These are phyloP conservation scores for Salix caprea DNA, from an alignment of 345 rosid genomes.

Conservation along the genomic window DNA sequence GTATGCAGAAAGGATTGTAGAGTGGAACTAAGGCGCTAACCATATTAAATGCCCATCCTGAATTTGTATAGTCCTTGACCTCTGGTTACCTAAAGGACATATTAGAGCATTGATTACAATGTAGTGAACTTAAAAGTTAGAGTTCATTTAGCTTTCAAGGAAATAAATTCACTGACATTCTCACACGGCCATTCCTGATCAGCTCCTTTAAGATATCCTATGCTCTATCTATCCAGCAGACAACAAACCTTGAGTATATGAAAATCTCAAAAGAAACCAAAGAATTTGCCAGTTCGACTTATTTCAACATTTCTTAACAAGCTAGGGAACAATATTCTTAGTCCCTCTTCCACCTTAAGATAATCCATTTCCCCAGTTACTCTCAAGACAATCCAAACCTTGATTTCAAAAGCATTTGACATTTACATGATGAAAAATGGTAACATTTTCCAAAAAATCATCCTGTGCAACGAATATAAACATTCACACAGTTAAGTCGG, in stretches of 20 bases:
- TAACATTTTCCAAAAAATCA: neutral
- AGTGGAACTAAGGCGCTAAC: neutral
- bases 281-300: neutral
- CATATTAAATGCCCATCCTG: no score
- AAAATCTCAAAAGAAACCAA: neutral
- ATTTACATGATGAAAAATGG: neutral
- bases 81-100: neutral
- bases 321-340: neutral
- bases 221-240: neutral
- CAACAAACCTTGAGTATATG: neutral
- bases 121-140: neutral
- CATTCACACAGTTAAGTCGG: no score
- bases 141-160: neutral
- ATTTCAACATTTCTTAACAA: neutral
- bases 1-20: neutral
- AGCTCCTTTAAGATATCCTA: neutral
- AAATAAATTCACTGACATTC: neutral
- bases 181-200: neutral
- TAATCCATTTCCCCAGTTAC: neutral
- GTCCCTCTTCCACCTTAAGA: neutral
- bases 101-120: neutral
- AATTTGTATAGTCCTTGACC: neutral
- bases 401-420: neutral
- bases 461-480: neutral
- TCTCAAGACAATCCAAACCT: neutral